A percentile compares a stretch with the other conserved stretches of the same genome.
These are phyloP conservation scores for Pharus latifolius DNA, from an alignment of 176 grass and related monocot genomes.

Conservation along the genomic window DNA sequence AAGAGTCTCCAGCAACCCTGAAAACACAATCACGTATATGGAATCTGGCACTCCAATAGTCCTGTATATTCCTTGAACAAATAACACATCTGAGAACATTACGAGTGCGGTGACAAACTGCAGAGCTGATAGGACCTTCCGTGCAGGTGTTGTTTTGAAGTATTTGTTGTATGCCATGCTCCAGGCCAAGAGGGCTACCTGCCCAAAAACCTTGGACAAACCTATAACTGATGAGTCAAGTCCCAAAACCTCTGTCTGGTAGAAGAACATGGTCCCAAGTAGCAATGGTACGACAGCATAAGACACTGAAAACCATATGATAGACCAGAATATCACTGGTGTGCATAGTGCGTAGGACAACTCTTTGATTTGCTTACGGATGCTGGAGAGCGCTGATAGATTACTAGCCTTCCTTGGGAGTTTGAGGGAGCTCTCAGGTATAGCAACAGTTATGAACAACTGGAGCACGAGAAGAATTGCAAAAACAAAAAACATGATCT, in stretches of 20 bases:
- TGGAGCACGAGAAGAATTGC: constrained; percentile 66
- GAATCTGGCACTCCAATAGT: constrained; percentile 59
- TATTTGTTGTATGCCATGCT: constrained; percentile 77
- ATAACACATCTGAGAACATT: constrained; percentile 73
- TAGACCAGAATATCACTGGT: constrained; percentile 53
- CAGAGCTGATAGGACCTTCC: constrained; percentile 56
- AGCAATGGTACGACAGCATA: constrained; percentile 73
- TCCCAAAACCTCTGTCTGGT: constrained; percentile 75
- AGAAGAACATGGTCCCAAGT: constrained; percentile 93
- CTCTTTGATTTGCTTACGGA: constrained; percentile 72
- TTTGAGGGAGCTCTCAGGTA: constrained; percentile 74
- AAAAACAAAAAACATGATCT: constrained; percentile 68
- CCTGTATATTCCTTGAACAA: constrained; percentile 76
- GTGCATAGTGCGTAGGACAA: constrained; percentile 39
- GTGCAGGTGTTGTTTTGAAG: constrained; percentile 54
- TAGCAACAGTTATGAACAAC: constrained; percentile 44
- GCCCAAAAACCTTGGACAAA: constrained; percentile 84
- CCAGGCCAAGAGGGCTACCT: constrained; percentile 66
- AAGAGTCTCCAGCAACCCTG: constrained; percentile 64
- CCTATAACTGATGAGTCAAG: constrained; percentile 83
- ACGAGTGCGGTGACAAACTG: constrained; percentile 51
- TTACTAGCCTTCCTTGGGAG: constrained; percentile 48
- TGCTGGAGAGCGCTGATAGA: constrained; percentile 34
- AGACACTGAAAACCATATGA: constrained; percentile 75
- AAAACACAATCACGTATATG: constrained; percentile 70